A percentile compares a stretch with the other conserved stretches of the same genome.
Conservation (phyloP, 208 protist genomes). For the Zelonia costaricensis region DNA sequence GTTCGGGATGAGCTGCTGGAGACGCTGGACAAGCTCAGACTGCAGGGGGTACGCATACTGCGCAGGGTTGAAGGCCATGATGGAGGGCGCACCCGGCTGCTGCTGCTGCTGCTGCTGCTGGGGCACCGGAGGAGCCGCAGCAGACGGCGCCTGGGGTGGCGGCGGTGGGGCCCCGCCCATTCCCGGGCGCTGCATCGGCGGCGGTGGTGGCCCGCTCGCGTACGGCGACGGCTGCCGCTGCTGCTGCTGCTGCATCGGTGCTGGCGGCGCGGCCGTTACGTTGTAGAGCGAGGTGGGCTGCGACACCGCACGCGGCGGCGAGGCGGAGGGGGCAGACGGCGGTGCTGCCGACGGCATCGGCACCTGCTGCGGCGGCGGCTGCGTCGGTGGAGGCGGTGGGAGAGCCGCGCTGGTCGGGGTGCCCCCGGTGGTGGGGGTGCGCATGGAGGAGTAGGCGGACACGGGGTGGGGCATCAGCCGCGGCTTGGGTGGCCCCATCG, state of each 20-base stretch:
- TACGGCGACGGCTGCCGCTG: slow-evolving; percentile 1
- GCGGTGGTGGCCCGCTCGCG: slow-evolving; percentile 1
- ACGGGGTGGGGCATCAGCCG: slow-evolving; percentile 74
- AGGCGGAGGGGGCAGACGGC: neutral
- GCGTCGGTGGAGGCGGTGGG: slow-evolving; percentile 8
- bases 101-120: slow-evolving; percentile 1
- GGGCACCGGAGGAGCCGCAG: neutral
- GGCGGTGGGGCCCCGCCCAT: slow-evolving; percentile 14
- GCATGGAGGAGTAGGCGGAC: slow-evolving; percentile 61
- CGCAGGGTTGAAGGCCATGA: slow-evolving; percentile 14
- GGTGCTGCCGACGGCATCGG: neutral
- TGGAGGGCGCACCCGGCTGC: neutral
- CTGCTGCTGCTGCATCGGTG: neutral
- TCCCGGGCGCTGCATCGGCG: neutral
- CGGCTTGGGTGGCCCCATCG: slow-evolving; percentile 36
- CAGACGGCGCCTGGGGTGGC: slow-evolving; percentile 1
- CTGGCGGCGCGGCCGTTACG: slow-evolving; percentile 16
- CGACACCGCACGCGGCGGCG: slow-evolving; percentile 11
- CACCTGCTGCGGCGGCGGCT: too few species aligned
- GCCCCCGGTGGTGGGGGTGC: neutral
- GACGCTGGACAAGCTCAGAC: slow-evolving; percentile 29
- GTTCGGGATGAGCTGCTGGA: slow-evolving; percentile 40
- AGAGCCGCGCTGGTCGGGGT: slow-evolving; percentile 8
- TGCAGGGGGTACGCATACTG: slow-evolving; percentile 17
- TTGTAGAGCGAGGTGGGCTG: slow-evolving; percentile 30